These are phyloP conservation scores for Sonneratia caseolaris DNA, from an alignment of 345 rosid genomes.

Conservation along the genomic window DNA sequence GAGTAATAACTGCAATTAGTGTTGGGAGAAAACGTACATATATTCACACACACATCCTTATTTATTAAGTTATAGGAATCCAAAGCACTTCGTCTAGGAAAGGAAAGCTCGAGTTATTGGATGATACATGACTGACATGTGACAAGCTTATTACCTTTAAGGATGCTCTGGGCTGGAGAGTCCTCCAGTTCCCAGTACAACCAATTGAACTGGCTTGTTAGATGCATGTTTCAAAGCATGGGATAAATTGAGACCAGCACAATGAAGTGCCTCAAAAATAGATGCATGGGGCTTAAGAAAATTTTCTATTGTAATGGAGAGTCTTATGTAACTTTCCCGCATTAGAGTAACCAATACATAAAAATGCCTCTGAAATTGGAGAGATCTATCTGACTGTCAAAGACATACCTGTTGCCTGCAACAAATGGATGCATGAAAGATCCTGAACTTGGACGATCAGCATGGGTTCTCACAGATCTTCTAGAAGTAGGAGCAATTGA, in stretches of 20 bases:
- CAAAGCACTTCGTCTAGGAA: too few relatives aligned
- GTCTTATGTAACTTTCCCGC: not conserved
- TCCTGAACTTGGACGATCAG: conserved; percentile 63
- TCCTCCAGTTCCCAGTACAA: not conserved
- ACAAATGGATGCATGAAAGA: conserved; percentile 64
- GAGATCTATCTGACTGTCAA: not conserved
- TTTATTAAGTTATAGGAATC: not conserved
- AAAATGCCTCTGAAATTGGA: not conserved
- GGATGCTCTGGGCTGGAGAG: not conserved
- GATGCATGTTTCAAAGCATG: not conserved
- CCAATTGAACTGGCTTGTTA: not conserved
- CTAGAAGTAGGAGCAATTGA: conserved; percentile 42
- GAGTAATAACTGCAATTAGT: conserved; percentile 5
- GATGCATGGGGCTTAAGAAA: not conserved
- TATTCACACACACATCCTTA: not conserved
- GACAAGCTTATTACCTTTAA: not conserved
- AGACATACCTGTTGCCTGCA: conserved; percentile 43
- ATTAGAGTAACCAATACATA: not conserved
- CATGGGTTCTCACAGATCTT: conserved; percentile 50
- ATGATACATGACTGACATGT: not conserved
- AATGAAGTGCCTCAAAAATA: not conserved
- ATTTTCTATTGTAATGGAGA: not conserved
- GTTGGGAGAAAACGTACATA: not conserved
- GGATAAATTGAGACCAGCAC: not conserved
- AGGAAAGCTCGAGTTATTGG: not conserved